Conservation (phyloP, 768 basidiomycete species). For the Auriculariales sp. region DNA sequence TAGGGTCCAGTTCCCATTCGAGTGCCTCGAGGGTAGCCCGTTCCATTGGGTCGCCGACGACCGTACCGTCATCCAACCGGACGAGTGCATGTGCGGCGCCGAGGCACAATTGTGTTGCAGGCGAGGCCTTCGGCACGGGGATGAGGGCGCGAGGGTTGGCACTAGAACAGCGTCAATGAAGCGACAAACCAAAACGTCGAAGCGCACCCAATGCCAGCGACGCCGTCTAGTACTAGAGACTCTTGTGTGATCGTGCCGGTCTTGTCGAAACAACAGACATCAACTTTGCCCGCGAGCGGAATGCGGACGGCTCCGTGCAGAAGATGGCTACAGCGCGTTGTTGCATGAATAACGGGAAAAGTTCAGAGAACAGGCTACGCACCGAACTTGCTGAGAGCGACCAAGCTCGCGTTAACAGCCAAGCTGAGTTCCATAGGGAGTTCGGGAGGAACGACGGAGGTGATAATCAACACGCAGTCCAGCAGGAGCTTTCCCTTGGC, state of each 20-base stretch:
- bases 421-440: constrained; percentile 94
- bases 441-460: constrained; percentile 95
- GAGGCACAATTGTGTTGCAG: constrained; percentile 74
- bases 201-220: constrained; percentile 81
- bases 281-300: constrained; percentile 87
- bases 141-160: constrained; percentile 51
- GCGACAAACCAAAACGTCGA: no score
- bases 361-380: constrained; percentile 17
- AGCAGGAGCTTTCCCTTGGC: constrained; percentile 91
- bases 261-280: constrained; percentile 99
- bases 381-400: constrained; percentile 89
- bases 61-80: constrained; percentile 79
- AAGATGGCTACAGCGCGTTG: constrained; percentile 65
- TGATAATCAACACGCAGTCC: constrained; percentile 92
- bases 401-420: constrained; percentile 89
- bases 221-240: constrained; percentile 85
- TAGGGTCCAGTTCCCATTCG: constrained; percentile 67
- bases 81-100: constrained; percentile 94
- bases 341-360: background rate
- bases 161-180: constrained; percentile 12
- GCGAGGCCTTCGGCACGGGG: constrained; percentile 58
- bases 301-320: constrained; percentile 98
- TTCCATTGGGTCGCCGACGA: constrained; percentile 99
- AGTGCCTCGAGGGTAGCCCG: constrained; percentile 87
- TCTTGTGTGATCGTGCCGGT: constrained; percentile 98